phyloP scores from a whole-genome alignment of 1,284 basidiomycete species.

The Papiliotrema nemorosa region DNA sequence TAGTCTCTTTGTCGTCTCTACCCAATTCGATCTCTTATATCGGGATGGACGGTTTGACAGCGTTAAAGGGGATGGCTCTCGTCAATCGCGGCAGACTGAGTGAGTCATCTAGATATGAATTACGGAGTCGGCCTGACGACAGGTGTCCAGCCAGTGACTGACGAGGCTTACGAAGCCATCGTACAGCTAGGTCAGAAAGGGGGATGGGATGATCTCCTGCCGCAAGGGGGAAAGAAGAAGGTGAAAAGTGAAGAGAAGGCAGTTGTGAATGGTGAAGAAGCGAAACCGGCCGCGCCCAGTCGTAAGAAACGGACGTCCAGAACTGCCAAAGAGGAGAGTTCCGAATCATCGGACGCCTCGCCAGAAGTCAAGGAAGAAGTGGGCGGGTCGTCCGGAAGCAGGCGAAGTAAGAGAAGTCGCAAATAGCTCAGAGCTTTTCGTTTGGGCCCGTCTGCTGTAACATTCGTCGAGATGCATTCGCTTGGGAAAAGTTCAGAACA shows the following conservation, averaged over 20 bases:
- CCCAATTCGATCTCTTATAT: constrained; percentile 64
- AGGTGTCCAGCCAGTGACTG: constrained; percentile 64
- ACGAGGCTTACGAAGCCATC: constrained; percentile 68
- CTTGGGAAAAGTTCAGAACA: not conserved
- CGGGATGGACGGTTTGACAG: constrained; percentile 57
- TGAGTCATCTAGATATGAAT: constrained; percentile 46
- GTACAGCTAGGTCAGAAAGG: constrained; percentile 66
- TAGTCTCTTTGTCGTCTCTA: constrained; percentile 52
- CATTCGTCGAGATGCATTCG: too few relatives aligned
- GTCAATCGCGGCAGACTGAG: constrained; percentile 81
- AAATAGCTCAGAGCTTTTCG: not conserved
- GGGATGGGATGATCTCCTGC: constrained; percentile 47
- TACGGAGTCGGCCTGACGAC: not conserved
- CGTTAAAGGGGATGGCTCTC: constrained; percentile 68
- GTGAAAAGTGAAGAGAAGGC: not conserved
- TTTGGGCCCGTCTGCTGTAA: too few relatives aligned
- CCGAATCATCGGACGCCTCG: too few relatives aligned
- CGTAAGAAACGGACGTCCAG: not conserved
- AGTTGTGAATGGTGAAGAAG: not conserved
- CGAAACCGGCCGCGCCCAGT: not conserved
- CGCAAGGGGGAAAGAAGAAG: not conserved
- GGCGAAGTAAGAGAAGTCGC: not conserved
- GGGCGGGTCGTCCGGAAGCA: not conserved
- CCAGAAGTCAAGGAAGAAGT: constrained; percentile 1
- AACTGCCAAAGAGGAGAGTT: not conserved